These are phyloP conservation scores for Peronospora destructor DNA, from an alignment of 352 stramenopile species.

Conservation along the genomic window DNA sequence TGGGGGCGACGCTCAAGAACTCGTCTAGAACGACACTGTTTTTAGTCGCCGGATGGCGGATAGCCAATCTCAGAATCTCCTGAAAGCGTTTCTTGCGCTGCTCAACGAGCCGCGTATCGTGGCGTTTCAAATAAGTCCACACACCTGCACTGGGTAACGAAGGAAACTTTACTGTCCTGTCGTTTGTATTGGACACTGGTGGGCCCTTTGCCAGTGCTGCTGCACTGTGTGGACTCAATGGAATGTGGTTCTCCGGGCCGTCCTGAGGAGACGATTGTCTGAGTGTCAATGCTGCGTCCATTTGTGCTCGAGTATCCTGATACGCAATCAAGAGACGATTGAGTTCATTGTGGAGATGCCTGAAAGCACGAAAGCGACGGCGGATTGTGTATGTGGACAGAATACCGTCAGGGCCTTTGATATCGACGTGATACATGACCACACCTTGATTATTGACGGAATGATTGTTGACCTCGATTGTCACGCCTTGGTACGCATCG, in stretches of 20 bases:
- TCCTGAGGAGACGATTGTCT: conserved; percentile 3
- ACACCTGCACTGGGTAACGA: conserved; percentile 63
- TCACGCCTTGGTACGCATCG: conserved; percentile 64
- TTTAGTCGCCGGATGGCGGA: conserved; percentile 66
- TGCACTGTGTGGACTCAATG: conserved; percentile 37
- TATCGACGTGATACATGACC: conserved; percentile 87
- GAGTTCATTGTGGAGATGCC: conserved; percentile 68
- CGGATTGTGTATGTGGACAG: conserved; percentile 84
- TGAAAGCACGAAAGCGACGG: conserved; percentile 71
- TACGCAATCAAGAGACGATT: conserved; percentile 48
- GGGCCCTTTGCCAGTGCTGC: conserved; percentile 22
- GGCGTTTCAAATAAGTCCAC: conserved; percentile 77
- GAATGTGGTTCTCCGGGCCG: conserved; percentile 31
- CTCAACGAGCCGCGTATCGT: conserved; percentile 72
- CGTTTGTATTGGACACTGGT: conserved; percentile 33
- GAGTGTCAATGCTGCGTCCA: conserved; percentile 9
- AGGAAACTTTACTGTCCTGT: conserved; percentile 47
- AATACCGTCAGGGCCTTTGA: conserved; percentile 66
- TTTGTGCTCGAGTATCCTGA: conserved; percentile 28
- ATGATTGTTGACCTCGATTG: conserved; percentile 63
- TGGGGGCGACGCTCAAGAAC: conserved; percentile 67
- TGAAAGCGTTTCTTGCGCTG: conserved; percentile 78
- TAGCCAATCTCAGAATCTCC: conserved; percentile 72
- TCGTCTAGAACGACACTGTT: conserved; percentile 54
- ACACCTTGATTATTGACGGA: conserved; percentile 70